Percentiles rank a stretch among this genome's conserved stretches.
Evolutionary conservation across 768 basidiomycete genomes (phyloP).

Genomic region (Phaffia tasmanica): DNA sequence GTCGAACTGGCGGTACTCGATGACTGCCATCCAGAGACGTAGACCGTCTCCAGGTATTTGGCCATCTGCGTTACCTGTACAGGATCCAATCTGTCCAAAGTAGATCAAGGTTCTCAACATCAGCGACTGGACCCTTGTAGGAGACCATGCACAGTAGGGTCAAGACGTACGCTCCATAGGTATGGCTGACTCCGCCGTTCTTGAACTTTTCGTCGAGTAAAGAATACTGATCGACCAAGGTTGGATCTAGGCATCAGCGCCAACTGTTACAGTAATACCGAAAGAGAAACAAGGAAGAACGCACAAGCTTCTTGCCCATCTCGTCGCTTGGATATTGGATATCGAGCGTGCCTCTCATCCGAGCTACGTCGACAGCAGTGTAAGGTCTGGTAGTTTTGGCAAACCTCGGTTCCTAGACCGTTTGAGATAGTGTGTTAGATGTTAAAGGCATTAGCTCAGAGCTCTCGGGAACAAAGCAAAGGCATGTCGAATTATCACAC

Average conservation of each 20-base stretch:
- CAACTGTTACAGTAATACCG: neutral
- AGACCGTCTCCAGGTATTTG: slow-evolving; percentile 89
- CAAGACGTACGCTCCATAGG: slow-evolving; percentile 90
- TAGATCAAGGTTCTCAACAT: neutral
- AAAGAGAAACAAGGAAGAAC: neutral
- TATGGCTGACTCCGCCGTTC: slow-evolving; percentile 73
- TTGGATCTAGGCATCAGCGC: neutral
- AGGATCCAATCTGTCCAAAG: slow-evolving; percentile 66
- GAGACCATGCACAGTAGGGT: neutral
- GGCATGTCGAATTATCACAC: slow-evolving; percentile 40
- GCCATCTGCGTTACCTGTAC: slow-evolving; percentile 99
- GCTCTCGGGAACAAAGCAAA: neutral
- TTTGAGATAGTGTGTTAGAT: neutral
- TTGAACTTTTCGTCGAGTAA: slow-evolving; percentile 65
- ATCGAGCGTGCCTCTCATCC: slow-evolving; percentile 78
- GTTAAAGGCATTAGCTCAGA: neutral
- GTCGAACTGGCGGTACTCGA: slow-evolving; percentile 87
- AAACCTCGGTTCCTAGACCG: slow-evolving; percentile 69
- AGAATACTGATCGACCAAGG: slow-evolving; percentile 39
- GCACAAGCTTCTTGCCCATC: slow-evolving; percentile 66
- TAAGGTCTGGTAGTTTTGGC: slow-evolving; percentile 79
- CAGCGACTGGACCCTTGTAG: neutral
- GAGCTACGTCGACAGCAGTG: slow-evolving; percentile 81
- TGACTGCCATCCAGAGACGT: slow-evolving; percentile 79
- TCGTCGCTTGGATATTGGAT: slow-evolving; percentile 77